Conservation (phyloP, 306 rosid species). For the Pterocarpus macrocarpus region DNA sequence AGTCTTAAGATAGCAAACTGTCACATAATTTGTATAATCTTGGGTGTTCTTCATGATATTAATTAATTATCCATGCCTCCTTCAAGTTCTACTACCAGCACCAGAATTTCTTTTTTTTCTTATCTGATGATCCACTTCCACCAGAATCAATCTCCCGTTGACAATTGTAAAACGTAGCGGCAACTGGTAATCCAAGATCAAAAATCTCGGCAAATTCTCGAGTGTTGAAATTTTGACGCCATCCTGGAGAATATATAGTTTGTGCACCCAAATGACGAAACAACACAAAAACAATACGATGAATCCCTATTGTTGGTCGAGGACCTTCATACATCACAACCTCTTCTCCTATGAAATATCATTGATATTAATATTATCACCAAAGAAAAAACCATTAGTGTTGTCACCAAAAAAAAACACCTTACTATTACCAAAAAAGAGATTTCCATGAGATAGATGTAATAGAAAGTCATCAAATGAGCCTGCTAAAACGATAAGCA, state of each 20-base stretch:
- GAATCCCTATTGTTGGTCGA: conserved; percentile 78
- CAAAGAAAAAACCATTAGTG: too few relatives aligned
- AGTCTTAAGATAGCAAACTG: too few relatives aligned
- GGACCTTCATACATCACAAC: conserved; percentile 65
- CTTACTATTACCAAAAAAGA: too few relatives aligned
- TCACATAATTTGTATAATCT: too few relatives aligned
- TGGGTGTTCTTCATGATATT: too few relatives aligned
- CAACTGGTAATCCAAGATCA: conserved; percentile 83
- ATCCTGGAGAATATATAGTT: conserved; percentile 72
- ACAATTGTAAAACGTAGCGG: conserved; percentile 72
- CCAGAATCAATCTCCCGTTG: conserved; percentile 67
- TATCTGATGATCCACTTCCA: conserved; percentile 51
- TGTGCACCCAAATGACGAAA: conserved; percentile 71
- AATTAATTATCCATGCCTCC: too few relatives aligned
- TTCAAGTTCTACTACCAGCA: too few relatives aligned
- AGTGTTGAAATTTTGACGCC: conserved; percentile 88
- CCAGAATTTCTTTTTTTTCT: too few relatives aligned
- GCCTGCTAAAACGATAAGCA: too few relatives aligned
- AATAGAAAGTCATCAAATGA: too few relatives aligned
- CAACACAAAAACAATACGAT: conserved; percentile 69
- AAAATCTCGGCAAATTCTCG: conserved; percentile 78
- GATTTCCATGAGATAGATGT: too few relatives aligned
- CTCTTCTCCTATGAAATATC: conserved; percentile 45
- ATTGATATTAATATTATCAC: background rate
- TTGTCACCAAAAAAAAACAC: too few relatives aligned